A percentile compares a stretch with the other conserved stretches of the same genome.
These are phyloP conservation scores for Emericellopsis terricola DNA, from an alignment of 495 filamentous ascomycete species.

Conservation along the genomic window DNA sequence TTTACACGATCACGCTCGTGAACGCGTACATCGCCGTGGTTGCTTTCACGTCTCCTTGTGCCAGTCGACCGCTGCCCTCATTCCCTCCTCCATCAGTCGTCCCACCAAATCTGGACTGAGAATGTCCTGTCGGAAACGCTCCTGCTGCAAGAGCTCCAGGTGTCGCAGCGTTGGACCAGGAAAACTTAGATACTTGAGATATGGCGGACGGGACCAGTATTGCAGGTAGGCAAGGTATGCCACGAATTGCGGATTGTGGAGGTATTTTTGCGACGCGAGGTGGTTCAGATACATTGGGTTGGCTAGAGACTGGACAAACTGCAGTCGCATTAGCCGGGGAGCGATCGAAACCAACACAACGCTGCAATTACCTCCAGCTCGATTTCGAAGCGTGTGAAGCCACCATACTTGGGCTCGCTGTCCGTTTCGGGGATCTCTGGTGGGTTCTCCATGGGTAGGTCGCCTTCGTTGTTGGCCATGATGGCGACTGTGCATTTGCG, in stretches of 20 bases:
- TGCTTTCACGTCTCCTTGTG: constrained; percentile 14
- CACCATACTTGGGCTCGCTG: constrained; percentile 40
- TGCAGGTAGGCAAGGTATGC: constrained; percentile 71
- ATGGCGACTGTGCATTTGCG: too few species aligned
- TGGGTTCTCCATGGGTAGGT: constrained; percentile 11
- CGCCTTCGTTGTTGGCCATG: constrained; percentile 3
- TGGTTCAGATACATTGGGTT: constrained; percentile 75
- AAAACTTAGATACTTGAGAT: constrained; percentile 62
- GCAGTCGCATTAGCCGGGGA: constrained; percentile 12
- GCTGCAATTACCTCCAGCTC: constrained; percentile 59
- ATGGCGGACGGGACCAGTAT: constrained; percentile 72
- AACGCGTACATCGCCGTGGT: too few species aligned
- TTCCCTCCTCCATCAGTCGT: constrained; percentile 38
- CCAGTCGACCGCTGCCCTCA: constrained; percentile 29
- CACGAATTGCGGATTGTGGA: constrained; percentile 50
- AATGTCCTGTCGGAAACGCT: constrained; percentile 66
- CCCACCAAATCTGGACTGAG: constrained; percentile 56
- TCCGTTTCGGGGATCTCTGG: constrained; percentile 4
- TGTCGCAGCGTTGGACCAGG: constrained; percentile 70
- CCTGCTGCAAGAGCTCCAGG: constrained; percentile 67
- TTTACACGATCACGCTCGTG: too few species aligned
- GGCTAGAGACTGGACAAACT: constrained; percentile 77
- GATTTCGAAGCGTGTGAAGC: constrained; percentile 53
- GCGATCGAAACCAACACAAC: too few species aligned
- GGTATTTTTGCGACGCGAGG: constrained; percentile 47